Base-by-base conservation (phyloP, 2,329 filamentous ascomycete species). In the Monosporascus ibericus region DNA sequence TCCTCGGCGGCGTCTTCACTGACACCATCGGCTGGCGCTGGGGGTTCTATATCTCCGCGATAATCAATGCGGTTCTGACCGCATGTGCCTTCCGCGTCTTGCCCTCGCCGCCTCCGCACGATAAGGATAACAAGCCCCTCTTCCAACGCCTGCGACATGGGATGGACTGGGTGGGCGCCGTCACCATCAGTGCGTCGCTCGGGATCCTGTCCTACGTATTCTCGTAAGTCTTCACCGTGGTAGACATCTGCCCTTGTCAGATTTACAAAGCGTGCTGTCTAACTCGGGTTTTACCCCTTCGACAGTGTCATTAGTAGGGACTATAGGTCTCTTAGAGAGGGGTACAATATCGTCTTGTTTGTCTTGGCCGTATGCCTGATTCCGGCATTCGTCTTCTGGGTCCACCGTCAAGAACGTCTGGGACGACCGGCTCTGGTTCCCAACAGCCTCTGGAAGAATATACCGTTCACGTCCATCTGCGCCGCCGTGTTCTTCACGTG, bases 361-460 rank as follows among this genome's bases (percentile, higher is more conserved):
- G 61, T 67, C 1, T 47, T 76, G 0, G 72, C 75, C 0, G 53
- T 78, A 1, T 55, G 69, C 1, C 55, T 77, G 3, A 63, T 84
- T 0, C 73, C 72, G 0, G 62, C 65, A 0, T 86, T 86, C 53
- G 71, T 78, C 1, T 61, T 75, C 20, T 85, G 82, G 82, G 76
- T 82, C 52, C 66, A 71, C 2, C 68, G 70, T 2, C 81, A 80
- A 49, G 75, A 76, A 27, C 71, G 65, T 6, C 63, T 67, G 1
- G 67, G 70, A 2, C 70, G 71, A 6, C 77, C 81, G 15, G 81
- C 81, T 0, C 62, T 86, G 3, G 82, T 86, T 5, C 82, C 82
- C 0, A 85, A 85, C 56, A 74, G 72, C 0, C 65, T 86, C 0
- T 85, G 82, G 82, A 72, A 68, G 3, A 83, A 82, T 30, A 63